These are phyloP conservation scores for Xerophyta viscosa DNA, from an alignment of 106 monocot genomes.

Conservation along the genomic window DNA sequence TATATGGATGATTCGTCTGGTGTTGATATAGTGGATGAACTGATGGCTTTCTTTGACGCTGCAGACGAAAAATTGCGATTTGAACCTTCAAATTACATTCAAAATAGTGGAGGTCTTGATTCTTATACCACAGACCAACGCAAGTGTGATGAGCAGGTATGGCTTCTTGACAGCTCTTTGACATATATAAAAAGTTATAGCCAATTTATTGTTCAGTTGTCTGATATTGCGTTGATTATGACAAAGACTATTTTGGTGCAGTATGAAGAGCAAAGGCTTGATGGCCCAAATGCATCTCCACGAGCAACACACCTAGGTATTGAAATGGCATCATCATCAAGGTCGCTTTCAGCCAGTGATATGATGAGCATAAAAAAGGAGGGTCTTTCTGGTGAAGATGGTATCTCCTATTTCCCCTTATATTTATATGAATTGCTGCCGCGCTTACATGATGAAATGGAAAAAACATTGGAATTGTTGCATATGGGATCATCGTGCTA, in stretches of 20 bases:
- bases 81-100: conserved; percentile 12
- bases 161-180: background rate
- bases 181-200: background rate
- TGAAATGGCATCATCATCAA: conserved; percentile 20
- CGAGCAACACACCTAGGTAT: conserved; percentile 4
- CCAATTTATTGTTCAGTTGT: too few relatives aligned
- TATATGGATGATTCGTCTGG: conserved; percentile 10
- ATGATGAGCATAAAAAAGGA: conserved; percentile 7
- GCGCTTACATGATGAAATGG: background rate
- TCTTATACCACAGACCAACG: conserved; percentile 1
- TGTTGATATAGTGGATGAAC: conserved; percentile 28
- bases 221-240: too few relatives aligned
- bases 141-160: conserved; percentile 2
- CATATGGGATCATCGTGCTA: too few relatives aligned
- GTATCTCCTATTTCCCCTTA: conserved; percentile 10
- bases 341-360: conserved; percentile 10
- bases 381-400: conserved; percentile 15
- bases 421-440: background rate
- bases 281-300: background rate
- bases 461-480: background rate
- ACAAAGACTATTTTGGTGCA: conserved; percentile 3
- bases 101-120: conserved; percentile 1
- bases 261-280: conserved; percentile 15
- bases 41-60: conserved; percentile 43
- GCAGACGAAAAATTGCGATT: conserved; percentile 33